phyloP scores from a whole-genome alignment of 495 filamentous ascomycete genomes.

The Aspergillus campestris region DNA sequence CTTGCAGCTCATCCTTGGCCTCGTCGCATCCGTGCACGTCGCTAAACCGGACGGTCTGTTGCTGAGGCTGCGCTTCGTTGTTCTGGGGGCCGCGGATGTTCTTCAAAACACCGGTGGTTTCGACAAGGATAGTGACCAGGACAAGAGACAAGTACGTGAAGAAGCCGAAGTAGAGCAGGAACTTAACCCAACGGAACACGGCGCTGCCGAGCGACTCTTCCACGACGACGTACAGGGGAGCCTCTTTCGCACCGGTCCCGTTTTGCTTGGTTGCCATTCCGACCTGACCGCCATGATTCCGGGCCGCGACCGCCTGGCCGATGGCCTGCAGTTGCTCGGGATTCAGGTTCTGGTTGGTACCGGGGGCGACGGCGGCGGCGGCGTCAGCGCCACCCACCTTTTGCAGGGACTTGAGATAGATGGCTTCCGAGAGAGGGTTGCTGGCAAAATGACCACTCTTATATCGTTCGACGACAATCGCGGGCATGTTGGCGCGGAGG shows the following conservation, averaged over 20 bases:
- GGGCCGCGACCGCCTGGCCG: slow-evolving; percentile 78
- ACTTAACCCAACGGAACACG: slow-evolving; percentile 87
- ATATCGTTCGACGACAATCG: slow-evolving; percentile 83
- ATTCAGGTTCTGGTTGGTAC: slow-evolving; percentile 36
- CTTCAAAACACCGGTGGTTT: slow-evolving; percentile 66
- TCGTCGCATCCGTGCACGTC: slow-evolving; percentile 98
- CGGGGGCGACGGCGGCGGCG: slow-evolving; percentile 20
- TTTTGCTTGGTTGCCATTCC: slow-evolving; percentile 32
- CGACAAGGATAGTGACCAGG: slow-evolving; percentile 68
- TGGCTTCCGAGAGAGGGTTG: slow-evolving; percentile 60
- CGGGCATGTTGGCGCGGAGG: slow-evolving; percentile 84
- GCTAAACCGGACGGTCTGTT: slow-evolving; percentile 82
- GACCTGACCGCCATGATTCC: slow-evolving; percentile 56
- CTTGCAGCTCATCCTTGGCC: slow-evolving; percentile 94
- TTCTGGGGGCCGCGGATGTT: slow-evolving; percentile 61
- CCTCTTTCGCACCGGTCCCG: slow-evolving; percentile 62
- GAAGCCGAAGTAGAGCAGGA: slow-evolving; percentile 67
- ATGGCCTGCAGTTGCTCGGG: slow-evolving; percentile 70
- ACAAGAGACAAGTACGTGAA: slow-evolving; percentile 66
- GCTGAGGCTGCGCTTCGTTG: slow-evolving; percentile 80
- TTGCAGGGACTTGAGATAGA: slow-evolving; percentile 67
- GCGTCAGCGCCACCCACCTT: slow-evolving; percentile 50
- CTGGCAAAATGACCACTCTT: slow-evolving; percentile 75
- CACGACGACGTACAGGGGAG: slow-evolving; percentile 90
- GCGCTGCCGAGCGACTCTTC: slow-evolving; percentile 73